Percentiles rank a stretch among this genome's conserved stretches.
phyloP scores from a whole-genome alignment of 768 basidiomycete species.

The Hortiboletus flavorubellus region DNA sequence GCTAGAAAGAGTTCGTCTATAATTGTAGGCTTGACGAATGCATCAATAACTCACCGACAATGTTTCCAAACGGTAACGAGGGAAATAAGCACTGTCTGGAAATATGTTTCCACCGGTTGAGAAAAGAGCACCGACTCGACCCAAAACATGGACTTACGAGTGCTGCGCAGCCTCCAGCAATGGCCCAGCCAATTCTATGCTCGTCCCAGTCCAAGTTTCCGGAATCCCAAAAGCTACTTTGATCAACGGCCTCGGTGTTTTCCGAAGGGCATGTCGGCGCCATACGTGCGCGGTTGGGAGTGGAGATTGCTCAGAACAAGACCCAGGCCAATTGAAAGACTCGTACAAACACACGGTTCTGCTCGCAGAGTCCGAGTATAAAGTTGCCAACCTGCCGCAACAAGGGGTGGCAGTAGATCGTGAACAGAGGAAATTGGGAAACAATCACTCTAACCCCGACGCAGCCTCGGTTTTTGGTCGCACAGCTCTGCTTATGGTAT shows the following conservation, averaged over 20 bases:
- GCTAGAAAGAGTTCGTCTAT: constrained; percentile 35
- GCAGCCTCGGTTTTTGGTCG: too few relatives aligned
- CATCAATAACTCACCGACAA: constrained; percentile 48
- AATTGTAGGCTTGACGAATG: neutral
- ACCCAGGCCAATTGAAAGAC: neutral
- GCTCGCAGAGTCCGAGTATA: constrained; percentile 2
- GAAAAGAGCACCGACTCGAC: neutral
- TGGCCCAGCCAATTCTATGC: constrained; percentile 71
- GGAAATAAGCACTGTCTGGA: constrained; percentile 61
- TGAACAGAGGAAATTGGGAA: neutral
- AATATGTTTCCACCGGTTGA: neutral
- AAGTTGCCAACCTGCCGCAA: constrained; percentile 6
- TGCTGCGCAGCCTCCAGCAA: constrained; percentile 59
- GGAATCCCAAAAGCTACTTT: constrained; percentile 59
- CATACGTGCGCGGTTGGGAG: constrained; percentile 15
- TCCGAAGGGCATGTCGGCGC: constrained; percentile 44
- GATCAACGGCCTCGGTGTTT: constrained; percentile 50
- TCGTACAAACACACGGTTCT: constrained; percentile 8
- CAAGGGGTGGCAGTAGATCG: neutral
- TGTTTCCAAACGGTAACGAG: constrained; percentile 53
- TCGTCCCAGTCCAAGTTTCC: constrained; percentile 54
- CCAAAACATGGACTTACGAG: constrained; percentile 39
- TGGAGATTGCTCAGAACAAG: neutral
- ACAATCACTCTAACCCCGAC: neutral
- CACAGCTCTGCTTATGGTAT: too few relatives aligned